These are phyloP conservation scores for Bodo saltans DNA, from an alignment of 78 protist species.

Conservation along the genomic window DNA sequence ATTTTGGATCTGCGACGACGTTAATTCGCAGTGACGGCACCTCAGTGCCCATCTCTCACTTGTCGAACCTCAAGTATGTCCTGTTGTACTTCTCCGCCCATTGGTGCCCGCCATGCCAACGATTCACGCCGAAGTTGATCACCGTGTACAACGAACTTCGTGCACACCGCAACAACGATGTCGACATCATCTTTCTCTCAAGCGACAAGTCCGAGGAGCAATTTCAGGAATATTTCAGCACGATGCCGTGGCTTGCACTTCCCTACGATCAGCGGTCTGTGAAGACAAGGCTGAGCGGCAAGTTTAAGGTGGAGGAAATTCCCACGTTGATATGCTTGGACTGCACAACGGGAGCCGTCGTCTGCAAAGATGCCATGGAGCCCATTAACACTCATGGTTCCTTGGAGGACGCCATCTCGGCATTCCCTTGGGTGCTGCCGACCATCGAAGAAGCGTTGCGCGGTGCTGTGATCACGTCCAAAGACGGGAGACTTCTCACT, in stretches of 20 bases:
- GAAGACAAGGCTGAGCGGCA: not conserved
- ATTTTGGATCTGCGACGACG: too few relatives aligned
- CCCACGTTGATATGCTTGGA: slow-evolving; percentile 11
- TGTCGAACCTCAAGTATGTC: too few relatives aligned
- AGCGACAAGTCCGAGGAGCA: not conserved
- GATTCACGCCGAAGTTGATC: not conserved
- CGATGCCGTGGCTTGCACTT: slow-evolving; percentile 28
- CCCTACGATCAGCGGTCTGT: not conserved
- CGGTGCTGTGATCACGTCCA: not conserved
- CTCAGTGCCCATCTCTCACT: too few relatives aligned
- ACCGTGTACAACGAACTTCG: not conserved
- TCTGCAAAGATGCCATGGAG: not conserved
- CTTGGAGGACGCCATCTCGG: not conserved
- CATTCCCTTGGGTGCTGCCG: not conserved
- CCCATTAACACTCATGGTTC: not conserved
- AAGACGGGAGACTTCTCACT: not conserved
- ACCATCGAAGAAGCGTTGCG: not conserved
- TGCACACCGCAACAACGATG: not conserved
- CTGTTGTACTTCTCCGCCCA: slow-evolving; percentile 6
- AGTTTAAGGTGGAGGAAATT: not conserved
- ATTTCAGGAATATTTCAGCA: not conserved
- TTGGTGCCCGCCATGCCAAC: slow-evolving; percentile 23
- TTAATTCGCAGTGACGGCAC: too few relatives aligned
- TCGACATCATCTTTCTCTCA: slow-evolving; percentile 1
- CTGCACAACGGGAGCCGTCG: not conserved